Conservation (phyloP, 2,329 filamentous ascomycete species). For the Aspergillus arachidicola region DNA sequence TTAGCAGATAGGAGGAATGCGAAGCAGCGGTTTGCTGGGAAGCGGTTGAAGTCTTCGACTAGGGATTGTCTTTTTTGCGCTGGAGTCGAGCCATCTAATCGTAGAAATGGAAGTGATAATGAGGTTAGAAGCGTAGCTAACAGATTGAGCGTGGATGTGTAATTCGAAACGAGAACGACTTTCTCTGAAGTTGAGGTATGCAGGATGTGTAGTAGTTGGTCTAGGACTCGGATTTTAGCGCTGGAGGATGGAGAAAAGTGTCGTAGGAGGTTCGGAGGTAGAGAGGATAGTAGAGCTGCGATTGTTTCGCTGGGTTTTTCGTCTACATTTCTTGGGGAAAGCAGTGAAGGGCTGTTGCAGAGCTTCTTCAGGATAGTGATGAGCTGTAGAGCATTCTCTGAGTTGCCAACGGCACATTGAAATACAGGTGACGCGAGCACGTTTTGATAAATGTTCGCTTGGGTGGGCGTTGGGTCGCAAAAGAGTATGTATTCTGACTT, state of each 20-base stretch:
- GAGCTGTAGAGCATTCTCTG: constrained; percentile 66
- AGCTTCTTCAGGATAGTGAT: constrained; percentile 75
- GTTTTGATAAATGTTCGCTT: constrained; percentile 63
- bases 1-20: constrained; percentile 74
- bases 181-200: constrained; percentile 66
- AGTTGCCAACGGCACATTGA: constrained; percentile 61
- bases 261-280: constrained; percentile 58
- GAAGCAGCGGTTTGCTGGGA: constrained; percentile 59
- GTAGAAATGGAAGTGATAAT: constrained; percentile 64
- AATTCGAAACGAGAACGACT: constrained; percentile 75
- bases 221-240: constrained; percentile 68
- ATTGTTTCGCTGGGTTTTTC: constrained; percentile 52
- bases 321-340: constrained; percentile 55
- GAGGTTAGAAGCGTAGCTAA: constrained; percentile 63
- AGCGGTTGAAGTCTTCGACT: constrained; percentile 70
- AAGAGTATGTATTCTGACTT: constrained; percentile 71
- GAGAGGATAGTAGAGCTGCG: constrained; percentile 51
- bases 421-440: constrained; percentile 69
- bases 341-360: constrained; percentile 69
- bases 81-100: constrained; percentile 69
- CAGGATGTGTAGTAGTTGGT: constrained; percentile 65
- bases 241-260: constrained; percentile 60
- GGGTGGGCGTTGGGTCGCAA: constrained; percentile 63
- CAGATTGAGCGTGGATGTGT: constrained; percentile 71
- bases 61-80: constrained; percentile 65